Evolutionary conservation across 2,329 filamentous ascomycete species (phyloP).

Genomic region (Pestalotiopsis sp.): DNA sequence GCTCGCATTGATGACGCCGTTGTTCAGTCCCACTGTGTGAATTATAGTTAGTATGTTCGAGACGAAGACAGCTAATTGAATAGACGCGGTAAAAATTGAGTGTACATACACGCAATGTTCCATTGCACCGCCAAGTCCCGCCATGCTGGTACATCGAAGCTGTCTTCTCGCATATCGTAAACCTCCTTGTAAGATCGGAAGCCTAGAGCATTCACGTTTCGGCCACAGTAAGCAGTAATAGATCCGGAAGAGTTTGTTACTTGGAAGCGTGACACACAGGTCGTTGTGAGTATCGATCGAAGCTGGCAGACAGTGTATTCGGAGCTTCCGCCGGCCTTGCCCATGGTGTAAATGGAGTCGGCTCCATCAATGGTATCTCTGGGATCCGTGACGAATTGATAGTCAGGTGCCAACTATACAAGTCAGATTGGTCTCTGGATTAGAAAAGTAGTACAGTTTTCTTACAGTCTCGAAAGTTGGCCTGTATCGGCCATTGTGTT

Average conservation of each 20-base stretch:
- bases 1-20: slow-evolving; percentile 43
- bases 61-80: not conserved
- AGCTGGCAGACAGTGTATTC: slow-evolving; percentile 9
- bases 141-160: not conserved
- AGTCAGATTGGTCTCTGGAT: not conserved
- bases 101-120: not conserved
- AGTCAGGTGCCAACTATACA: not conserved
- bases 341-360: slow-evolving; percentile 6
- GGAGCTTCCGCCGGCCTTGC: not conserved
- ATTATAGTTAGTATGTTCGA: not conserved
- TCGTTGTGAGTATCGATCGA: not conserved
- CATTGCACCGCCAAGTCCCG: not conserved
- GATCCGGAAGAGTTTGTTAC: not conserved
- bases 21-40: slow-evolving; percentile 39
- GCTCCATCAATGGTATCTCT: not conserved
- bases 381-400: not conserved
- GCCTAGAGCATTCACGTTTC: not conserved
- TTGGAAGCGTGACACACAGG: not conserved
- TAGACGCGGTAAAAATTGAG: not conserved
- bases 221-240: not conserved
- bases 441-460: not conserved
- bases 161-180: not conserved
- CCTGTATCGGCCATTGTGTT: not conserved
- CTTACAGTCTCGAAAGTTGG: slow-evolving; percentile 1
- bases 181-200: not conserved